Percentiles rank a stretch among this genome's conserved stretches.
These are phyloP conservation scores for Luzula sylvatica DNA, from an alignment of 176 grass and related monocot genomes.

Conservation along the genomic window DNA sequence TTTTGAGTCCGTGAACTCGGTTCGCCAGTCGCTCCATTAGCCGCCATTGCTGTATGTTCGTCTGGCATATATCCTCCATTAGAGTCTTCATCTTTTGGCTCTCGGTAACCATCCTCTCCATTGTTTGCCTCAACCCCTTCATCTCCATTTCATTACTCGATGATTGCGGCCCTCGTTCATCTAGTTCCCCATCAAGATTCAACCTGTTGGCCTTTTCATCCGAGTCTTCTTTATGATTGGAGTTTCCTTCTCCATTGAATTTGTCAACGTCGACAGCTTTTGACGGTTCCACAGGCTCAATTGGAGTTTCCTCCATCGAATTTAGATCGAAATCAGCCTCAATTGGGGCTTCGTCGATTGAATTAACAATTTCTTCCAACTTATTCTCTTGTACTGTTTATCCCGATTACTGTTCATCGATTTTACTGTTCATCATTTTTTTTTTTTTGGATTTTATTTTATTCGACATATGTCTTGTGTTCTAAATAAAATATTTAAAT, in stretches of 20 bases:
- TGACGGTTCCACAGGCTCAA: not conserved
- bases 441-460: no score
- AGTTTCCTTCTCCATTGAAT: conserved; percentile 33
- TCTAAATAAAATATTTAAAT: no score
- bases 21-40: conserved; percentile 36
- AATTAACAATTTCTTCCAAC: not conserved
- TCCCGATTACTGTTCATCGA: no score
- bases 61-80: conserved; percentile 39
- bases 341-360: no score
- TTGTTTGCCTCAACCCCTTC: conserved; percentile 26
- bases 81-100: conserved; percentile 22
- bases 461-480: no score
- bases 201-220: not conserved
- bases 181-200: not conserved
- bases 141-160: not conserved
- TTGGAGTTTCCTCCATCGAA: not conserved
- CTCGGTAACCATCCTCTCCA: conserved; percentile 43
- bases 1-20: conserved; percentile 45
- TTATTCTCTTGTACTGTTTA: no score
- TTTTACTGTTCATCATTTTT: no score
- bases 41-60: conserved; percentile 36
- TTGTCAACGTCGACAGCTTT: not conserved
- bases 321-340: no score
- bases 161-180: not conserved
- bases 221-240: conserved; percentile 2